Conservation (phyloP, 805 yeast species). For the Cyberlindnera galapagoensis region DNA sequence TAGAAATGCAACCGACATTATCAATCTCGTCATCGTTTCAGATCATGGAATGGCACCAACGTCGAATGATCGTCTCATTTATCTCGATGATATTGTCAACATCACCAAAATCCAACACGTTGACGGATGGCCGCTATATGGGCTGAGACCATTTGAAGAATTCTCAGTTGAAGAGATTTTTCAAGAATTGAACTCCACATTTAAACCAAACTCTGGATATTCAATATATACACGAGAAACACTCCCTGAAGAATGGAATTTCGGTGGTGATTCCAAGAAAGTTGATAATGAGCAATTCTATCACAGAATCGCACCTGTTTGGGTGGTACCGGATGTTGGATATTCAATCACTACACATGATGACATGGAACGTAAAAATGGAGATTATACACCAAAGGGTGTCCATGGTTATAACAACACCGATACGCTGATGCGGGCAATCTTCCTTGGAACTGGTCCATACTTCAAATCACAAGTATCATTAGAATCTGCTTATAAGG, state of each 20-base stretch:
- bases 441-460: conserved; percentile 79
- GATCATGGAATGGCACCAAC: conserved; percentile 96
- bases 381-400: conserved; percentile 36
- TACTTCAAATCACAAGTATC: conserved; percentile 38
- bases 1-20: conserved; percentile 57
- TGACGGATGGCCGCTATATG: conserved; percentile 86
- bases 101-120: conserved; percentile 45
- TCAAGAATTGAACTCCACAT: conserved; percentile 32
- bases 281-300: conserved; percentile 28
- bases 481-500: conserved; percentile 21
- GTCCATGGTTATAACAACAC: conserved; percentile 82
- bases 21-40: conserved; percentile 72
- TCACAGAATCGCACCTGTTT: conserved; percentile 72
- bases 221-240: conserved; percentile 48
- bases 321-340: conserved; percentile 82
- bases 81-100: conserved; percentile 67
- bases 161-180: conserved; percentile 38
- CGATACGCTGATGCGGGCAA: conserved; percentile 74
- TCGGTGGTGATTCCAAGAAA: conserved; percentile 20
- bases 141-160: conserved; percentile 51
- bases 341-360: conserved; percentile 62
- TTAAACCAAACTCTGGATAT: conserved; percentile 30
- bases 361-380: conserved; percentile 35
- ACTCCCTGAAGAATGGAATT: conserved; percentile 33
- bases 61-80: conserved; percentile 57